Evolutionary conservation across 805 yeast genomes (phyloP), one percentile per base, ranked within the genome.

Genomic region (Candida taoyuanica): DNA sequence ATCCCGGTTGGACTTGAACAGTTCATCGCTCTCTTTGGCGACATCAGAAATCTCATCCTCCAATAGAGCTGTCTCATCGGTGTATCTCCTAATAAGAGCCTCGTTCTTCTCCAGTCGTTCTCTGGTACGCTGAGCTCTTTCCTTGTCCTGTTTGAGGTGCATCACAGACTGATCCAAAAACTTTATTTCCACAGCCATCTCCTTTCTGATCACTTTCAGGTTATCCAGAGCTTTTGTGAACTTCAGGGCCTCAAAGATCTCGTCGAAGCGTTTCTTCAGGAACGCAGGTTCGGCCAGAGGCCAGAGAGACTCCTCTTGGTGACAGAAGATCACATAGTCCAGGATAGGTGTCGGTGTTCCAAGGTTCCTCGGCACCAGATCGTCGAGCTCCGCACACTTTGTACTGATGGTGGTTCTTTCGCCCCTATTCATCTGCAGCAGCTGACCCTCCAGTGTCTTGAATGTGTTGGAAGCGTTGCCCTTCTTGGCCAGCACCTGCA

Each of bases 261-360:
- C 98, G 59, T 93, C 98, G 53, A 93, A 94, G 37, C 91, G 74
- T 62, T 89, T 89, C 62, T 93, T 94, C 56, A 93, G 70, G 11
- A 73, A 73, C 3, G 95, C 71, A 1, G 98, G 94, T 60, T 93
- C 99, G 49, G 89, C 76, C 33, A 93, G 67, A 2, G 99, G 99
- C 99, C 99, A 93, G 20, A 87, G 62, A 50, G 91, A 81, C 43
- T 93, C 99, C 54, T 93, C 99, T 59, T 93, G 99, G 55, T 93
- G 99, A 55, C 98, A 91, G 62, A 93, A 93, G 2, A 91, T 81
- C 29, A 93, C 98, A 57, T 87, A 86, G 48, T 91, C 96, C 36
- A 93, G 63, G 38, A 93, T 77, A 0, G 98, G 85, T 42, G 77
- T 76, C 0, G 96, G 84, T 1, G 89, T 95, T 5, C 98, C 99